Evolutionary conservation across 805 yeast genomes (phyloP).

Genomic region (Teunomyces atbi): DNA sequence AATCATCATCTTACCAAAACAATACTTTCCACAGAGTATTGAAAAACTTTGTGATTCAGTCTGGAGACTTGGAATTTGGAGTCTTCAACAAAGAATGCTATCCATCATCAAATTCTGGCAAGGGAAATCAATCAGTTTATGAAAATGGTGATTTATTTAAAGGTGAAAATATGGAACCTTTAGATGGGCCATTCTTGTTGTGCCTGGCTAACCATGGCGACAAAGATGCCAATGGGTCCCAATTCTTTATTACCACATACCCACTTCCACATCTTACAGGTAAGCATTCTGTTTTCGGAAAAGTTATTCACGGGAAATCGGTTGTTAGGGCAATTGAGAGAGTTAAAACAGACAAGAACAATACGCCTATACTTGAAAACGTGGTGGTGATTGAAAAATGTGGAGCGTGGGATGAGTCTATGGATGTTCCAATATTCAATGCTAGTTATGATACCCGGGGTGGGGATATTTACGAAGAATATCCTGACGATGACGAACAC

Average conservation of each 20-base stretch:
- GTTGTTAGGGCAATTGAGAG: constrained; percentile 66
- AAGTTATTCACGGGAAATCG: constrained; percentile 64
- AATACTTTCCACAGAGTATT: constrained; percentile 61
- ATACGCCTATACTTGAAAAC: constrained; percentile 40
- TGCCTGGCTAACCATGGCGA: constrained; percentile 66
- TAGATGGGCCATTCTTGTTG: constrained; percentile 49
- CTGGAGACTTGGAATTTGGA: constrained; percentile 56
- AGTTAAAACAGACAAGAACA: constrained; percentile 37
- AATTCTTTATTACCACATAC: constrained; percentile 68
- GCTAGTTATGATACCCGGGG: constrained; percentile 62
- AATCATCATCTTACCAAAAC: constrained; percentile 33
- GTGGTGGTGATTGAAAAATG: constrained; percentile 52
- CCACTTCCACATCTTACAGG: constrained; percentile 74
- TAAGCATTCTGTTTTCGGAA: constrained; percentile 77
- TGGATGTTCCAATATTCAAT: constrained; percentile 57
- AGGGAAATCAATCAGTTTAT: constrained; percentile 29
- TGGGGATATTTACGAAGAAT: constrained; percentile 73
- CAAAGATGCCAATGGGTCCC: constrained; percentile 53
- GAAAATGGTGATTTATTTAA: constrained; percentile 35
- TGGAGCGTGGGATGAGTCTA: constrained; percentile 59
- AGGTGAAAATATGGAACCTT: constrained; percentile 54
- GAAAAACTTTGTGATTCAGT: constrained; percentile 69
- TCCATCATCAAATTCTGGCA: constrained; percentile 29
- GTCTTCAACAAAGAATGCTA: constrained; percentile 12
- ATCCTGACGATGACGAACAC: constrained; percentile 66